These are phyloP conservation scores for Metschnikowia picachoensis DNA, from an alignment of 805 yeast genomes.

Conservation along the genomic window DNA sequence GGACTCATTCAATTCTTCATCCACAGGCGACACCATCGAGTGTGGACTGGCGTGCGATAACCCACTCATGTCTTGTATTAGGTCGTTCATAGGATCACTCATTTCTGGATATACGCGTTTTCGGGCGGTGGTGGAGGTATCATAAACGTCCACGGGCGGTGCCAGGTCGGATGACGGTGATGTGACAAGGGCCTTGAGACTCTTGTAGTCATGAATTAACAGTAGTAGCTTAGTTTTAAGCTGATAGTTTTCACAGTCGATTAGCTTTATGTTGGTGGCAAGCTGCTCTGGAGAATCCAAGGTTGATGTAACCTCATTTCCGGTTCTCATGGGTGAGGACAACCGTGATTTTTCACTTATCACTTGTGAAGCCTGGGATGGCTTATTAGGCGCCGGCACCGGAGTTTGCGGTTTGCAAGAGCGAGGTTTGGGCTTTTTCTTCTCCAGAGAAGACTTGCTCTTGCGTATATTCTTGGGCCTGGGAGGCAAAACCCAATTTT, in stretches of 20 bases:
- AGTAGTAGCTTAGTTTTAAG: slow-evolving; percentile 33
- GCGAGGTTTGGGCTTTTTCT: slow-evolving; percentile 7
- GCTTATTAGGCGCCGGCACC: background rate
- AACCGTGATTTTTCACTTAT: too few species aligned
- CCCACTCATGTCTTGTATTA: slow-evolving; percentile 27
- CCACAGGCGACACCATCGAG: slow-evolving; percentile 7
- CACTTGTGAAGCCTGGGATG: background rate
- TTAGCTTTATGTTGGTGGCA: slow-evolving; percentile 14
- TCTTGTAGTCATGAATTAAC: slow-evolving; percentile 39
- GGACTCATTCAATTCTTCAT: slow-evolving; percentile 2
- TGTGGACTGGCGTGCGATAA: slow-evolving; percentile 21
- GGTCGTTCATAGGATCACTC: slow-evolving; percentile 18
- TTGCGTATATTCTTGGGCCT: slow-evolving; percentile 19
- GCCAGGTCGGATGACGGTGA: slow-evolving; percentile 6
- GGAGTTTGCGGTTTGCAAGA: slow-evolving; percentile 21
- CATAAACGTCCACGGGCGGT: slow-evolving; percentile 9
- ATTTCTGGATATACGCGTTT: slow-evolving; percentile 17
- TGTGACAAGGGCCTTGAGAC: slow-evolving; percentile 30
- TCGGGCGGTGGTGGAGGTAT: slow-evolving; percentile 20
- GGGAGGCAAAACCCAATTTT: slow-evolving; percentile 21
- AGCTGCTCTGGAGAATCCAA: slow-evolving; percentile 13
- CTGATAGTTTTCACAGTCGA: slow-evolving; percentile 33
- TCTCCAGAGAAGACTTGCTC: slow-evolving; percentile 13
- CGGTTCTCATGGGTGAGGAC: background rate
- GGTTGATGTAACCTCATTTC: background rate